phyloP scores from a whole-genome alignment of 441 rosid genomes.

The Arabidopsis lyrata region DNA sequence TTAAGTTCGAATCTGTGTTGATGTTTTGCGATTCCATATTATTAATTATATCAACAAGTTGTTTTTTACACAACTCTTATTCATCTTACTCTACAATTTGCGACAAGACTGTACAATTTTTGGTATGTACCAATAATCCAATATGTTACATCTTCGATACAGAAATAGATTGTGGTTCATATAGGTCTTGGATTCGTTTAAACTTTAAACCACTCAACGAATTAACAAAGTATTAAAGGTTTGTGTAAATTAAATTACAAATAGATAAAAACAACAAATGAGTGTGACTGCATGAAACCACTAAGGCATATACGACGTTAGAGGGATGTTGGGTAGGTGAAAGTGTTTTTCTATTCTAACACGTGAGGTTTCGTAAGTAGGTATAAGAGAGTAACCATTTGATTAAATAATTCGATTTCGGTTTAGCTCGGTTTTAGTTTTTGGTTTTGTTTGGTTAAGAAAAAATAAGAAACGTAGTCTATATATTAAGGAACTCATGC shows the following conservation, averaged over 20 bases:
- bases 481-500: slow-evolving; percentile 14
- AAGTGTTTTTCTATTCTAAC: slow-evolving; percentile 19
- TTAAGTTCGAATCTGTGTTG: background rate
- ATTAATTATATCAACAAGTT: no score
- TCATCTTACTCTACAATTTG: no score
- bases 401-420: slow-evolving; percentile 1
- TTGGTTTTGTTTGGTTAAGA: slow-evolving; percentile 12
- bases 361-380: slow-evolving; percentile 32
- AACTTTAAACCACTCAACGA: slow-evolving; percentile 12
- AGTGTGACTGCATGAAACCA: slow-evolving; percentile 1
- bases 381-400: slow-evolving; percentile 10
- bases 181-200: background rate
- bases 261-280: slow-evolving; percentile 6
- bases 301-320: background rate
- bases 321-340: slow-evolving; percentile 37
- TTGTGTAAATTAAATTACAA: slow-evolving; percentile 1
- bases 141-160: no score
- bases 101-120: no score
- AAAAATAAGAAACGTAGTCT: background rate
- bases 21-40: background rate
- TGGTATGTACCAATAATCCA: no score
- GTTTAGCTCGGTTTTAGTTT: slow-evolving; percentile 15
- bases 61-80: no score
- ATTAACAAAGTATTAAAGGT: background rate
- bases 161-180: background rate